A percentile compares a stretch with the other conserved stretches of the same genome.
Evolutionary conservation across 2,329 filamentous ascomycete species (phyloP).

Genomic region (Penicillium brevicompactum): DNA sequence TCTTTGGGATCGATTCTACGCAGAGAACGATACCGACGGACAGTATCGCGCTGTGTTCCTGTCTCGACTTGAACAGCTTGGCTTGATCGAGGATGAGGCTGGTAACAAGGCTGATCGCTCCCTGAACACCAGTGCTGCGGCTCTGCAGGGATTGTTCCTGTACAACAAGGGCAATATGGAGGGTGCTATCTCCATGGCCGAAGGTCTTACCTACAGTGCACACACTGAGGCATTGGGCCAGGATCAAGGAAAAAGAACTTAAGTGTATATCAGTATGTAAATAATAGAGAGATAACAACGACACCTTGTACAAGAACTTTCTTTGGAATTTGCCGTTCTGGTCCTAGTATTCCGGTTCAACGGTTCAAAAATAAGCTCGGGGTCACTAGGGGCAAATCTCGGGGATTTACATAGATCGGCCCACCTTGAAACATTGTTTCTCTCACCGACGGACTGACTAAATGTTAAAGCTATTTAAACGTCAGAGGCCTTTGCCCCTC

Average conservation of each 20-base stretch:
- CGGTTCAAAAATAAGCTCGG: conserved; percentile 9
- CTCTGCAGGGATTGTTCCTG: conserved; percentile 89
- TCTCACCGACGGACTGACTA: conserved; percentile 17
- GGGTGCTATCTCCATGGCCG: conserved; percentile 80
- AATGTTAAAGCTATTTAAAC: background rate
- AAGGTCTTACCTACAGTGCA: conserved; percentile 43
- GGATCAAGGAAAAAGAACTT: conserved; percentile 10
- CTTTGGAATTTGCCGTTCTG: too few relatives aligned
- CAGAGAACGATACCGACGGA: conserved; percentile 70
- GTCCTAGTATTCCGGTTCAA: too few relatives aligned
- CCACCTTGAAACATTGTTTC: conserved; percentile 6
- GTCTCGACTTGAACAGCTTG: conserved; percentile 66
- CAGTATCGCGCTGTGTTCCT: conserved; percentile 70
- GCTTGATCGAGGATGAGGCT: conserved; percentile 64
- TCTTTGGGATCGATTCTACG: conserved; percentile 96
- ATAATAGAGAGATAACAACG: conserved; percentile 21
- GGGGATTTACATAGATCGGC: conserved; percentile 16
- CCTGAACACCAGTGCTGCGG: conserved; percentile 76
- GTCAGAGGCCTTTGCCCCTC: conserved; percentile 9
- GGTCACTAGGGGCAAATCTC: conserved; percentile 17
- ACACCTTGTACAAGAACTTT: background rate
- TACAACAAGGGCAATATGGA: conserved; percentile 92
- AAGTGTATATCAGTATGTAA: conserved; percentile 29
- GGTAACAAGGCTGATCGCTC: conserved; percentile 50
- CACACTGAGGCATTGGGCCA: conserved; percentile 32